Evolutionary conservation across 495 filamentous ascomycete species (phyloP).

Genomic region (Tuber umbilicatum): DNA sequence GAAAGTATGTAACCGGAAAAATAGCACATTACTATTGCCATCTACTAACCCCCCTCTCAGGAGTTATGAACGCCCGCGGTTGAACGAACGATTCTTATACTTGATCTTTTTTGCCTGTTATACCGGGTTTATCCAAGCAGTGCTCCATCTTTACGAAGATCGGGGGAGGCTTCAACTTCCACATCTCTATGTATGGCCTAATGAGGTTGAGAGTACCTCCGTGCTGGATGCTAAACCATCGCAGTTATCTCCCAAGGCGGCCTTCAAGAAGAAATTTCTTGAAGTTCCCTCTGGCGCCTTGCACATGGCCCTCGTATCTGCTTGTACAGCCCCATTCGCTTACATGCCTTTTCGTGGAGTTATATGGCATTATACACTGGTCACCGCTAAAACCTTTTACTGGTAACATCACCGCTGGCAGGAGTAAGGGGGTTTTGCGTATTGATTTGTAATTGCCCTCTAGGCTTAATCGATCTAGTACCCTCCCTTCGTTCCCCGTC

Average conservation of each 20-base stretch:
- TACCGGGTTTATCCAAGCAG: slow-evolving; percentile 62
- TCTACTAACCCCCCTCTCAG: slow-evolving; percentile 30
- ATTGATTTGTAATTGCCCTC: neutral
- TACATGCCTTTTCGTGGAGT: slow-evolving; percentile 59
- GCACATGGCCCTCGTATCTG: slow-evolving; percentile 45
- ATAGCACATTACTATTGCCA: neutral
- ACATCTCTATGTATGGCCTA: slow-evolving; percentile 34
- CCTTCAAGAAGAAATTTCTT: slow-evolving; percentile 42
- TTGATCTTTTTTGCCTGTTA: slow-evolving; percentile 62
- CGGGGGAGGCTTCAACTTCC: slow-evolving; percentile 62
- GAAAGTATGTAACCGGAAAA: slow-evolving; percentile 47
- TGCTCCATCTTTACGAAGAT: slow-evolving; percentile 64
- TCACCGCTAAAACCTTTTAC: slow-evolving; percentile 63
- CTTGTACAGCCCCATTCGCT: slow-evolving; percentile 51
- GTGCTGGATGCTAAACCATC: slow-evolving; percentile 41
- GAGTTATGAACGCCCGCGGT: slow-evolving; percentile 60
- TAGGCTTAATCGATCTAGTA: slow-evolving; percentile 63
- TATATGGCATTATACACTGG: slow-evolving; percentile 62
- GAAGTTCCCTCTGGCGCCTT: slow-evolving; percentile 40
- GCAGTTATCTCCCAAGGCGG: slow-evolving; percentile 38
- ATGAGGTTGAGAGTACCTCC: slow-evolving; percentile 37
- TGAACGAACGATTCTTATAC: slow-evolving; percentile 86
- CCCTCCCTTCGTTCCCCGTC: slow-evolving; percentile 55
- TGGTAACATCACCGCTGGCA: slow-evolving; percentile 17
- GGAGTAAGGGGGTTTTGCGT: neutral